A percentile compares a stretch with the other conserved stretches of the same genome.
Conservation (phyloP, 192 early-diverging fungal species). For the Coemansia furcata region DNA sequence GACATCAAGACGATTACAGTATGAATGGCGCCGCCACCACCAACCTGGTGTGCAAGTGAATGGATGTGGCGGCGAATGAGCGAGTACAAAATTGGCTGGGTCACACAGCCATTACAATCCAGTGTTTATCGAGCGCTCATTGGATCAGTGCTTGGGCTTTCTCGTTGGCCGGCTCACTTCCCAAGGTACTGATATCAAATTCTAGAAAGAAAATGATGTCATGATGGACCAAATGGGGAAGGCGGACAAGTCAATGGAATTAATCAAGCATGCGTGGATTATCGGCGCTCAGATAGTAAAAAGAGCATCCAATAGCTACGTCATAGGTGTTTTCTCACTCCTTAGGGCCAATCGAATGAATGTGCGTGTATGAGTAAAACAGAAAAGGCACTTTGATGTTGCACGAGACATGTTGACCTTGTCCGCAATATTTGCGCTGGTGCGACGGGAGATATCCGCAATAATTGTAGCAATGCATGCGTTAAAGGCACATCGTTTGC, state of each 20-base stretch:
- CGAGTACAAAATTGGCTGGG: not conserved
- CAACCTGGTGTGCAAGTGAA: not conserved
- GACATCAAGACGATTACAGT: not conserved
- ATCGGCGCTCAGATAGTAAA: not conserved
- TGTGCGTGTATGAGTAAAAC: too few relatives aligned
- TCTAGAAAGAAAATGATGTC: not conserved
- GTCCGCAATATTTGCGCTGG: too few relatives aligned
- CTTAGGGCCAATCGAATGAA: too few relatives aligned
- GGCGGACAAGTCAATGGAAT: not conserved
- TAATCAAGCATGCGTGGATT: not conserved
- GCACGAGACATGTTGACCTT: too few relatives aligned
- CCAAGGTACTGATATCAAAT: not conserved
- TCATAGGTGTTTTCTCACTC: too few relatives aligned
- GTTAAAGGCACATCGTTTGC: too few relatives aligned
- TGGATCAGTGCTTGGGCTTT: not conserved
- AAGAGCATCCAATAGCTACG: too few relatives aligned
- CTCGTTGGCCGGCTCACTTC: not conserved
- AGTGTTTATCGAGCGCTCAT: not conserved
- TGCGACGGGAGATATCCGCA: too few relatives aligned
- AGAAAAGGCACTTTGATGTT: too few relatives aligned
- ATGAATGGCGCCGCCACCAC: not conserved
- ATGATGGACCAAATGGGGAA: not conserved
- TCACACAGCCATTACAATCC: not conserved
- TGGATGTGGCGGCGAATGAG: not conserved
- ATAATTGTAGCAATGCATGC: too few relatives aligned